Evolutionary conservation across 805 yeast species (phyloP), one percentile per base, ranked within the genome.

Genomic region (Pichia phayaonensis): DNA sequence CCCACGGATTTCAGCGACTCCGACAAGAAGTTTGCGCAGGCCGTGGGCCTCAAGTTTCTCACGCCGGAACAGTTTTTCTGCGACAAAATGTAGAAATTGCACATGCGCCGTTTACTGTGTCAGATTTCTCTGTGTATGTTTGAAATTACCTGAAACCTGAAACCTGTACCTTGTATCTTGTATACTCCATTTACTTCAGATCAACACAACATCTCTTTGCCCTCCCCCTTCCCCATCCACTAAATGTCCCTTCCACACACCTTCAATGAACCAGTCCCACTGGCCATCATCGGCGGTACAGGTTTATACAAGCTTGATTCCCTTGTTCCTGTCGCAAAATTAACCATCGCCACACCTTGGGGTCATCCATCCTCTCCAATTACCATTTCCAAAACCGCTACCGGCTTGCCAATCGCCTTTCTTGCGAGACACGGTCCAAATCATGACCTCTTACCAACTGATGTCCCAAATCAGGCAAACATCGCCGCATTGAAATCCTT

Each of bases 211-310:
- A n/a, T n/a, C n/a, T n/a, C n/a, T n/a, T 27, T 27, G 7, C 31
- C 13, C 13, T 11, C 10, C 7, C 11, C 10, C 36, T 16, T 16
- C 4, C 22, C 36, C 36, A 16, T 20, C 38, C 18, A 5, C 10
- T 8, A 3, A 34, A 46, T 42, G 47, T 29, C 52, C 7, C 50
- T 59, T 8, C 85, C 87, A 41, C 74, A 76, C 52, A 69, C 70
- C 31, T 83, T 77, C 69, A 64, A 68, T 50, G 86, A 81, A 59
- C 83, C 86, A 34, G 86, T 94, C 24, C 76, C 79, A 40, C 75
- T 94, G 42, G 98, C 96, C 36, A 80, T 94, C 58, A 94, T 94
- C 65, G 99, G 99, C 40, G 99, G 99, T 40, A 94, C 99, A 5
- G 99, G 99, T n/a, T 77, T 94, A 29, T 94, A 94, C 73, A 86